Conservation (phyloP, 805 yeast species). For the Ogataea ramenticola region DNA sequence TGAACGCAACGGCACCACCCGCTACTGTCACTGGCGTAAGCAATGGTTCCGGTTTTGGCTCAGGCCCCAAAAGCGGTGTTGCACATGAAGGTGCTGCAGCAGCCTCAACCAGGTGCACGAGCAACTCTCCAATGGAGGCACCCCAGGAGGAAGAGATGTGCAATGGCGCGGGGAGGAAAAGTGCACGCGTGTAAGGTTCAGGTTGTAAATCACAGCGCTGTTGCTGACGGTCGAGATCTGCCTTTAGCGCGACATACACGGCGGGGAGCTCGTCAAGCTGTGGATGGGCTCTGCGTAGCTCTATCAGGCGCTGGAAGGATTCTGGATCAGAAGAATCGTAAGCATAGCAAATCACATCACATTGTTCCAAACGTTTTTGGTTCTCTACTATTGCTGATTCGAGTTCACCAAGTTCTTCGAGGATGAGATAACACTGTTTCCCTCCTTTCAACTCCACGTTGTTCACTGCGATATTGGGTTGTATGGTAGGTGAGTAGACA, state of each 20-base stretch:
- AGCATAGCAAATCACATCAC: constrained; percentile 85
- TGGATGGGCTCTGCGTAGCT: constrained; percentile 54
- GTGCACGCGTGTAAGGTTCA: constrained; percentile 66
- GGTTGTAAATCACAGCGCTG: constrained; percentile 85
- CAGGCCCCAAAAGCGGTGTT: constrained; percentile 74
- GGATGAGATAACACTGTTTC: constrained; percentile 83
- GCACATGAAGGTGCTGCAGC: constrained; percentile 72
- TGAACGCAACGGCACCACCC: constrained; percentile 62
- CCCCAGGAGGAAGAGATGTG: constrained; percentile 92
- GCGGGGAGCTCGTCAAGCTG: constrained; percentile 63
- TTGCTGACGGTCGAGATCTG: constrained; percentile 93
- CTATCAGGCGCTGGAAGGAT: constrained; percentile 76
- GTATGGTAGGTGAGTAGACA: constrained; percentile 71
- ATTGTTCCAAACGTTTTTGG: constrained; percentile 59
- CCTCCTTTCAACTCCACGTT: constrained; percentile 93
- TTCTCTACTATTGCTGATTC: constrained; percentile 80
- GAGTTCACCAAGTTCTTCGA: constrained; percentile 85
- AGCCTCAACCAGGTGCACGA: constrained; percentile 82
- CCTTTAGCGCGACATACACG: constrained; percentile 86
- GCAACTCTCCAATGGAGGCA: constrained; percentile 74
- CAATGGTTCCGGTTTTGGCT: constrained; percentile 39
- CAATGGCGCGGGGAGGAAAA: constrained; percentile 70
- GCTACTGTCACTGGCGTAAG: constrained; percentile 51
- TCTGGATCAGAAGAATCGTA: constrained; percentile 97
- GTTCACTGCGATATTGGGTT: constrained; percentile 78